These are phyloP conservation scores for Geranomyces variabilis DNA, from an alignment of 192 early-diverging fungal species.

Conservation along the genomic window DNA sequence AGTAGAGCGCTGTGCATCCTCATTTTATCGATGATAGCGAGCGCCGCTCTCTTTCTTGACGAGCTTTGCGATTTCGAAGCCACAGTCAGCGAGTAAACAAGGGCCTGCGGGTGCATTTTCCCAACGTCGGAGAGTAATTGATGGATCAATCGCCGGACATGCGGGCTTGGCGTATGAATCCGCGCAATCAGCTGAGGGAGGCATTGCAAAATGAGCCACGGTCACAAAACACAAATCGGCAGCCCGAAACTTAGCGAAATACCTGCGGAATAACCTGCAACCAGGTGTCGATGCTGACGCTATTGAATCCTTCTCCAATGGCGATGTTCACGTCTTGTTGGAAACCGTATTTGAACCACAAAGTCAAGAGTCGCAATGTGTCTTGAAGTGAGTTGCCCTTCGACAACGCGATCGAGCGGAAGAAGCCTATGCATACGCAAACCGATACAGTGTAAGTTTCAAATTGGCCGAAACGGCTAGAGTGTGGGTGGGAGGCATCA, in stretches of 20 bases:
- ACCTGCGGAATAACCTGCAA: slow-evolving; percentile 96
- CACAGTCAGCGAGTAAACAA: slow-evolving; percentile 96
- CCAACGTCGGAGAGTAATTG: slow-evolving; percentile 88
- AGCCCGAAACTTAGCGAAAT: slow-evolving; percentile 1
- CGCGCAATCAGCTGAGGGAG: slow-evolving; percentile 77
- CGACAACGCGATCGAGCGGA: slow-evolving; percentile 89
- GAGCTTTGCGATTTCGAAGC: slow-evolving; percentile 88
- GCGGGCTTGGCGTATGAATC: slow-evolving; percentile 77
- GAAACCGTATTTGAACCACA: slow-evolving; percentile 96
- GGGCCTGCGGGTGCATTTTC: slow-evolving; percentile 92
- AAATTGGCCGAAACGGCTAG: too few species aligned
- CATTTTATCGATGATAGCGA: slow-evolving; percentile 91
- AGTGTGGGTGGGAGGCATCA: too few species aligned
- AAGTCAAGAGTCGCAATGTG: slow-evolving; percentile 85
- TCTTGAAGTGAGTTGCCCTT: slow-evolving; percentile 89
- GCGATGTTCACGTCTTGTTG: slow-evolving; percentile 81
- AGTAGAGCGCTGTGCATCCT: slow-evolving; percentile 76
- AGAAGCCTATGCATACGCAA: slow-evolving; percentile 59
- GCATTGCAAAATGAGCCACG: not conserved
- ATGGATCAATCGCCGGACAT: slow-evolving; percentile 83
- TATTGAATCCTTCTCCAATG: slow-evolving; percentile 78
- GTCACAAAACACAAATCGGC: not conserved
- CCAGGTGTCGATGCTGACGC: slow-evolving; percentile 90
- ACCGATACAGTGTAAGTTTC: slow-evolving; percentile 34
- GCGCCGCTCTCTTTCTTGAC: slow-evolving; percentile 74